phyloP scores from a whole-genome alignment of 768 basidiomycete species.

The Suillus alpinus region DNA sequence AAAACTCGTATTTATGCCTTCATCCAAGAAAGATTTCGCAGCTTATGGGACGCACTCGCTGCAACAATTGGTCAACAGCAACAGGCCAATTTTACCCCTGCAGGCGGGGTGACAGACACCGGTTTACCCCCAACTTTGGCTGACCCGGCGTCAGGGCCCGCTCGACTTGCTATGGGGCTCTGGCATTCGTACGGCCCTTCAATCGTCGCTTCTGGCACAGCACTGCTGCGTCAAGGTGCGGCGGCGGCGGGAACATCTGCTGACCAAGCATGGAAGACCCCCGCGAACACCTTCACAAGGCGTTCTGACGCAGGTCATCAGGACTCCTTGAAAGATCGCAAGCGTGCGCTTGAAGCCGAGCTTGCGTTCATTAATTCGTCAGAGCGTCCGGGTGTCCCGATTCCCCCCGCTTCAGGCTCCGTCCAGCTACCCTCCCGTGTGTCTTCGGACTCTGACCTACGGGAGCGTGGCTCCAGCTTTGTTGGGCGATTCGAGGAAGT shows the following conservation, averaged over 20 bases:
- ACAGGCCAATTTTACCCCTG: constrained; percentile 16
- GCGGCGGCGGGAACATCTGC: constrained; percentile 34
- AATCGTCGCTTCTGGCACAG: constrained; percentile 65
- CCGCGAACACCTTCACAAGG: constrained; percentile 25
- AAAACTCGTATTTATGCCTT: constrained; percentile 59
- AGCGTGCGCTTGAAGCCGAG: constrained; percentile 55
- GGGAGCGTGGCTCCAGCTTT: constrained; percentile 42
- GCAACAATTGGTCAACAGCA: constrained; percentile 46
- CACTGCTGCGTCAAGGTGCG: constrained; percentile 54
- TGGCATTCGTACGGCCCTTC: constrained; percentile 81
- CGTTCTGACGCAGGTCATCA: constrained; percentile 3
- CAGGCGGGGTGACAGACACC: constrained; percentile 20
- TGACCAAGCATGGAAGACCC: constrained; percentile 26
- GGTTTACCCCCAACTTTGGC: constrained; percentile 44
- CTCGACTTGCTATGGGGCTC: constrained; percentile 60
- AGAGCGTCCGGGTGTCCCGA: constrained; percentile 20
- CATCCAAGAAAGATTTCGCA: constrained; percentile 59
- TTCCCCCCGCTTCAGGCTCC: constrained; percentile 30
- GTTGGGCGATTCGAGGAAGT: constrained; percentile 62
- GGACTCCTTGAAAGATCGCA: constrained; percentile 39
- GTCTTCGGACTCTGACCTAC: constrained; percentile 42
- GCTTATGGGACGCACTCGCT: constrained; percentile 64
- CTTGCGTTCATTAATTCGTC: constrained; percentile 45
- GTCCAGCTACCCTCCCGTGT: constrained; percentile 31
- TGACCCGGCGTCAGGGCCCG: constrained; percentile 61